A percentile compares a stretch with the other conserved stretches of the same genome.
Evolutionary conservation across 2,329 filamentous ascomycete species (phyloP).

Genomic region (Arthrobotrys sphaeroides): DNA sequence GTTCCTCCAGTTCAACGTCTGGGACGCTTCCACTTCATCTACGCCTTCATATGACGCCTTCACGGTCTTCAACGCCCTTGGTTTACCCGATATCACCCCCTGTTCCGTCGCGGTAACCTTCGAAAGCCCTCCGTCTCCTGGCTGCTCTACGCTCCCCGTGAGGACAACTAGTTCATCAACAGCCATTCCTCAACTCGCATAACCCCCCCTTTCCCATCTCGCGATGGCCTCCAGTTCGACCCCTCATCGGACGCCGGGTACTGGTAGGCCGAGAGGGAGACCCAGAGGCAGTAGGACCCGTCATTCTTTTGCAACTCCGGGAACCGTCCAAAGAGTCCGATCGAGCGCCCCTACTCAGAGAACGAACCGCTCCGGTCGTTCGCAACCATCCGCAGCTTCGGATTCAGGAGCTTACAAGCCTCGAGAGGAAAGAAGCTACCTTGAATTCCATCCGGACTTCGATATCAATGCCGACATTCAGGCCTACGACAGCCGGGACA

Average conservation of each 20-base stretch:
- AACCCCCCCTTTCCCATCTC: neutral
- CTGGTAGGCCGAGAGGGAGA: constrained; percentile 43
- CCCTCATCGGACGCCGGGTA: constrained; percentile 48
- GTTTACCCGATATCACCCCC: neutral
- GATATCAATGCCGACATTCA: constrained; percentile 85
- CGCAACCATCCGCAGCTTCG: constrained; percentile 58
- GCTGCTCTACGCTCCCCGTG: constrained; percentile 5
- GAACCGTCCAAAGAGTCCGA: constrained; percentile 32
- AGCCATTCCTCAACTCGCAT: neutral
- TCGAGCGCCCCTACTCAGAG: constrained; percentile 24
- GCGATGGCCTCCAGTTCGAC: constrained; percentile 41
- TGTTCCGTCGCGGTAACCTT: constrained; percentile 14
- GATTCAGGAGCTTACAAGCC: constrained; percentile 96
- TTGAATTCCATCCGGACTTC: constrained; percentile 95
- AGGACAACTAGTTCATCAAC: constrained; percentile 19
- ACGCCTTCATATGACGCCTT: constrained; percentile 33
- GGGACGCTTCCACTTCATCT: constrained; percentile 2
- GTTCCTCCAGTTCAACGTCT: constrained; percentile 13
- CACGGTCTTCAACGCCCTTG: constrained; percentile 2
- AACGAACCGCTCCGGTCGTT: constrained; percentile 34
- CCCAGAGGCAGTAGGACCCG: constrained; percentile 51
- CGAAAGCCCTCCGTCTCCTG: constrained; percentile 9
- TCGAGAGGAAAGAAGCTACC: constrained; percentile 94
- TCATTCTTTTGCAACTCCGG: constrained; percentile 38
- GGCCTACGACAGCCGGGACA: constrained; percentile 81